Evolutionary conservation across 257 asterid genomes (phyloP).

Genomic region (Plantago ovata): DNA sequence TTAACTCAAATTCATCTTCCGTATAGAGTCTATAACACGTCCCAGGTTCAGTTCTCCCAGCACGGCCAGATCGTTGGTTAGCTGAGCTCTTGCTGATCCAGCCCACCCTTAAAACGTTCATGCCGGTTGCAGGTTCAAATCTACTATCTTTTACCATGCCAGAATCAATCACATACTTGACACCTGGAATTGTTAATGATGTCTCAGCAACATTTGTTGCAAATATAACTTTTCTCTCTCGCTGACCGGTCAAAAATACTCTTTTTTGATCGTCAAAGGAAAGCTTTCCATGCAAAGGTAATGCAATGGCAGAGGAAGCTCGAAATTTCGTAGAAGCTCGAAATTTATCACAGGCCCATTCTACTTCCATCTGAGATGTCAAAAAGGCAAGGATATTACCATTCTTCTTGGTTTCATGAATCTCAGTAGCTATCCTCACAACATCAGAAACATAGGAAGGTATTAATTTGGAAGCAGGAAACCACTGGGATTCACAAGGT

Average conservation of each 20-base stretch:
- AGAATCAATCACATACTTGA: constrained; percentile 86
- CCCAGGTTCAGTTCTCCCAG: constrained; percentile 97
- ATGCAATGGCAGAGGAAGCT: constrained; percentile 41
- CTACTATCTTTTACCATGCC: constrained; percentile 85
- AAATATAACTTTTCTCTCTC: constrained; percentile 76
- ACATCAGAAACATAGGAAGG: constrained; percentile 67
- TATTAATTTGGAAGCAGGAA: constrained; percentile 31
- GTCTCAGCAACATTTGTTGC: constrained; percentile 95
- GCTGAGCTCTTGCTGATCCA: constrained; percentile 88
- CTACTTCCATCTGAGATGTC: constrained; percentile 96
- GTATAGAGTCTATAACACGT: constrained; percentile 74
- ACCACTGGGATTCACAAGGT: constrained; percentile 46
- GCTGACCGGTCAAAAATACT: constrained; percentile 58
- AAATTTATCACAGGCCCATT: constrained; percentile 90
- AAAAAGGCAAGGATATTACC: constrained; percentile 92
- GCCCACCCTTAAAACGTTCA: constrained; percentile 73
- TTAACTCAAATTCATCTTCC: constrained; percentile 53
- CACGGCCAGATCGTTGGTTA: constrained; percentile 93
- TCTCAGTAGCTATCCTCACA: constrained; percentile 52
- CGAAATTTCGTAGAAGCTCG: constrained; percentile 80
- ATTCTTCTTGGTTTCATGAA: constrained; percentile 51
- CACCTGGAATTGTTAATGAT: constrained; percentile 90
- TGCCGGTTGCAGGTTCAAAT: constrained; percentile 81
- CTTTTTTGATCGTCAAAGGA: constrained; percentile 68
- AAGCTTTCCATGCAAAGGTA: constrained; percentile 91